Evolutionary conservation across 805 yeast genomes (phyloP).

Genomic region (Wickerhamiella allomyrinae): DNA sequence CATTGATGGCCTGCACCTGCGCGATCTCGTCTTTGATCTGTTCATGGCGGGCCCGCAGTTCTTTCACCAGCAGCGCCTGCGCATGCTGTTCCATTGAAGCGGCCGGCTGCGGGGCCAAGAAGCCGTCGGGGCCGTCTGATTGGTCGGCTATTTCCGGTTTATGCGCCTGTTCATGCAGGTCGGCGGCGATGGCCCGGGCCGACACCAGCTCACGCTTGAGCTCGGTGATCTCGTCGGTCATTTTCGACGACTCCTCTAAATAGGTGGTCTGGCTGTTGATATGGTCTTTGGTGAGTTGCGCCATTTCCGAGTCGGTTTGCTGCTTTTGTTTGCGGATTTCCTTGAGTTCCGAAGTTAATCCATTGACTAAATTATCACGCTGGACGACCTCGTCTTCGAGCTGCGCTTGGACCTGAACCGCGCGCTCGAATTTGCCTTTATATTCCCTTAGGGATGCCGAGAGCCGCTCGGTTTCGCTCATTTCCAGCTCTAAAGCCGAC

Average conservation of each 20-base stretch:
- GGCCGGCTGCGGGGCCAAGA: constrained; percentile 9
- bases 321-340: constrained; percentile 12
- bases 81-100: constrained; percentile 19
- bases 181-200: not conserved
- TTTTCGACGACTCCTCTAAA: constrained; percentile 12
- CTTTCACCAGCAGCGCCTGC: constrained; percentile 20
- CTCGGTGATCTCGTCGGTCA: constrained; percentile 14
- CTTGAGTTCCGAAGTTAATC: constrained; percentile 14
- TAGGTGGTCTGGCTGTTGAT: constrained; percentile 20
- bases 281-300: constrained; percentile 20
- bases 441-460: not conserved
- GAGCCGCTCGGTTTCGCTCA: constrained; percentile 1
- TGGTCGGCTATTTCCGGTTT: no score
- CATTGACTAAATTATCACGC: constrained; percentile 12
- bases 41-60: constrained; percentile 19
- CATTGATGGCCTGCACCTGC: constrained; percentile 40
- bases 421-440: constrained; percentile 4
- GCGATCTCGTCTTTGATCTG: constrained; percentile 30
- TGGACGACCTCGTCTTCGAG: constrained; percentile 21
- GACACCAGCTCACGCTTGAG: constrained; percentile 8
- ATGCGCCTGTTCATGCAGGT: not conserved
- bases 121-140: constrained; percentile 5
- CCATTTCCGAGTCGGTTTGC: constrained; percentile 17
- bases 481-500: not conserved
- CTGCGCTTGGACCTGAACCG: constrained; percentile 11